These are phyloP conservation scores for Calonectria pseudoreteaudii DNA, from an alignment of 2,329 filamentous ascomycete genomes.

Conservation along the genomic window DNA sequence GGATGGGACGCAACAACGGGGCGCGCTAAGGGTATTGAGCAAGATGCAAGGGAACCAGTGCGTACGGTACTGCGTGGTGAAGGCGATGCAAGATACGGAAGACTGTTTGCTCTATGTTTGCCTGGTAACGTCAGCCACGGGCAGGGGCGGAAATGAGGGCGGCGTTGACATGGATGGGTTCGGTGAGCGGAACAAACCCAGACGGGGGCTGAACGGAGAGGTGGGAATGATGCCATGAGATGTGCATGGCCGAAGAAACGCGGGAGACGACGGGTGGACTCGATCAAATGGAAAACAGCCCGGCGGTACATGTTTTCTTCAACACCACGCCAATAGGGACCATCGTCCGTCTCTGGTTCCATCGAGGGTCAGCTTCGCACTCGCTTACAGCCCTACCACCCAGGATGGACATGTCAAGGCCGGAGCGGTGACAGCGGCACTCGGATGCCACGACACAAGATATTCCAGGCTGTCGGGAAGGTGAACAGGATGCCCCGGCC, in stretches of 20 bases:
- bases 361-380: conserved; percentile 8
- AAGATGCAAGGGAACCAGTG: not conserved
- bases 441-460: not conserved
- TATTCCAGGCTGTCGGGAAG: not conserved
- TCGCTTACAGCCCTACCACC: conserved; percentile 14
- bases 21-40: not conserved
- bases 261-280: not conserved
- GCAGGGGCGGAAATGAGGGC: not conserved
- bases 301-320: not conserved
- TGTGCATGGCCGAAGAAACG: not conserved
- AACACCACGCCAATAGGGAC: not conserved
- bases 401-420: not conserved
- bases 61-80: not conserved
- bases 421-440: not conserved
- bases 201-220: not conserved
- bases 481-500: conserved; percentile 1
- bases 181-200: not conserved
- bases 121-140: not conserved
- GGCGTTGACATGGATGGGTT: not conserved
- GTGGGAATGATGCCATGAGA: not conserved
- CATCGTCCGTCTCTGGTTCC: not conserved
- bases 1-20: not conserved
- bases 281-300: not conserved
- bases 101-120: not conserved
- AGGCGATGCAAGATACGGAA: not conserved